Percentiles rank a stretch among this genome's conserved stretches.
Evolutionary conservation across 139 green algal species (phyloP).

Genomic region (Chlamydomonas sphaeroides): DNA sequence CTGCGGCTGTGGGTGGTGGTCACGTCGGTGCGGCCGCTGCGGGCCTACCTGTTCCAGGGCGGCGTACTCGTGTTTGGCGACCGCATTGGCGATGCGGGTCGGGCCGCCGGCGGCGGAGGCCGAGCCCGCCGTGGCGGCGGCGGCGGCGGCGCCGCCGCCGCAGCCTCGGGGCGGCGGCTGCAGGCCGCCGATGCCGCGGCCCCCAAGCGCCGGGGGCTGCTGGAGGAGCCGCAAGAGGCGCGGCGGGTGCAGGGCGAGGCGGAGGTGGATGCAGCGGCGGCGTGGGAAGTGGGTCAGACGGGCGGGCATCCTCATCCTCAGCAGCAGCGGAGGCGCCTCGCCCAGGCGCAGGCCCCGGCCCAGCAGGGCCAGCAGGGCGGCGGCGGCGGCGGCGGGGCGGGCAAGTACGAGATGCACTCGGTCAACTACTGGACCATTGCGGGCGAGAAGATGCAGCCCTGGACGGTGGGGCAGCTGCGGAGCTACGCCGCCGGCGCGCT

Average conservation of each 20-base stretch:
- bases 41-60: slow-evolving; percentile 64
- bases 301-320: too few relatives aligned
- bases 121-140: too few relatives aligned
- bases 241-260: too few relatives aligned
- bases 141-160: background rate
- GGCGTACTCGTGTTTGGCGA: slow-evolving; percentile 71
- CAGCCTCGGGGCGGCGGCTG: too few relatives aligned
- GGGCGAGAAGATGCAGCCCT: slow-evolving; percentile 56
- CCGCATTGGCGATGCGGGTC: background rate
- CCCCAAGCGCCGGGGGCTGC: too few relatives aligned
- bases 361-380: too few relatives aligned
- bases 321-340: too few relatives aligned
- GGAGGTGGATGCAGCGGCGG: too few relatives aligned
- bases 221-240: too few relatives aligned
- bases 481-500: background rate
- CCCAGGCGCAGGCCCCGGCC: too few relatives aligned
- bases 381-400: too few relatives aligned
- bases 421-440: slow-evolving; percentile 81
- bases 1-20: slow-evolving; percentile 76
- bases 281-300: too few relatives aligned
- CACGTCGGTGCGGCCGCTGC: slow-evolving; percentile 52
- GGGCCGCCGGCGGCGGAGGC: background rate
- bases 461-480: slow-evolving; percentile 63
- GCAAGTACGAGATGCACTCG: slow-evolving; percentile 50
- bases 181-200: background rate